Base-by-base conservation (phyloP, 768 basidiomycete species). In the Boletus huronensis region DNA sequence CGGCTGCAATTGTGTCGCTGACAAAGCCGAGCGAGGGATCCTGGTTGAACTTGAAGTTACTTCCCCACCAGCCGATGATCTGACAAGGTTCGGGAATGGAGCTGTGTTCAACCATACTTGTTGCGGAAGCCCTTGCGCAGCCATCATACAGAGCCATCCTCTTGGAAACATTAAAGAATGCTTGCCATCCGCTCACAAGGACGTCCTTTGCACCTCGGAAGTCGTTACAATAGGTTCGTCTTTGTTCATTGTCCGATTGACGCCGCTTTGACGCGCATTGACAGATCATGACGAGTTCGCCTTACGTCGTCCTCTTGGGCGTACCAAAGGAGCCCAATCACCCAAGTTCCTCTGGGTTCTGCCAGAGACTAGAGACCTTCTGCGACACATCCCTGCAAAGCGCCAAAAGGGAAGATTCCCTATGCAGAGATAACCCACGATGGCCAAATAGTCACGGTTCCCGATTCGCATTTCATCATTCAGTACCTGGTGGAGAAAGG, bases 341-440 rank as follows among this genome's bases (percentile, higher is more conserved):
- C 10, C 62, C 70, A 21, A 66, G 63, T 16, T 8, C 46, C 0
- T 71, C 70, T 26, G 64, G 65, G 5, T 72, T 68, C 54, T 73
- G 70, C 53, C 66, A 72, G 54, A 72, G 73, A 29, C 56, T 38
- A 38, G 36, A 38, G 36, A 38, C 36, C 9, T 38, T 38, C 10
- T 2, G 64, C 57, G 26, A 57, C 36, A 19, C n/a, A 36, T 19
- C 68, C 70, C 1, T 52, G 38, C 58, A 65, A 59, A 9, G 70
- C 56, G 14, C 70, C 70, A 3, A 72, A 71, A 45, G 62, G 67
- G 4, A 70, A 70, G 44, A 58, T 19, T 73, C 70, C 71, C 23
- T 73, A 58, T 29, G 62, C 65, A 6, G 63, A 70, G 21, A 70
- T 71, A 55, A 59, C 54, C 4, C 64, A 64, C 26, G 64, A 58